These are phyloP conservation scores for Oropetium thomaeum DNA, from an alignment of 176 grass and related monocot species.

Conservation along the genomic window DNA sequence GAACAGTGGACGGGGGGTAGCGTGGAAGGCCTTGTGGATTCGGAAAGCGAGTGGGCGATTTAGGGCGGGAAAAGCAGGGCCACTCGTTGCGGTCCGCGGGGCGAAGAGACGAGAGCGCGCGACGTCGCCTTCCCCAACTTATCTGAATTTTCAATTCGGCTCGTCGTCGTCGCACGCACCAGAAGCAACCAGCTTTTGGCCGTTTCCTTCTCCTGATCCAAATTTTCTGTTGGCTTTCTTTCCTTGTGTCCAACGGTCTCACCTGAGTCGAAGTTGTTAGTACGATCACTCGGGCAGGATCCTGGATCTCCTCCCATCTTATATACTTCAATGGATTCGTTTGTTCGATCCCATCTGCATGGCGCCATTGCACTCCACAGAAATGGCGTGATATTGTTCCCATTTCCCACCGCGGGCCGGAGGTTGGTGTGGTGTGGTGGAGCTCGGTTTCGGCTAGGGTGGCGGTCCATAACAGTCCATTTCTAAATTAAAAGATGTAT, in stretches of 20 bases:
- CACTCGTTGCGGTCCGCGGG: conserved; percentile 25
- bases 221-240: background rate
- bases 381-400: background rate
- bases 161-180: background rate
- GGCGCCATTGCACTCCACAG: background rate
- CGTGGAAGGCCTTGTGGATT: accelerated
- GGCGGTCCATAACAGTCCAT: background rate
- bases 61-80: background rate
- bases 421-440: background rate
- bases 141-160: conserved; percentile 36
- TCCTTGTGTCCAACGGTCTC: background rate
- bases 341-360: conserved; percentile 2
- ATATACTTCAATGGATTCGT: background rate
- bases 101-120: conserved; percentile 59
- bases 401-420: no score
- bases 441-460: background rate
- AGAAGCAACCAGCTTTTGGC: background rate
- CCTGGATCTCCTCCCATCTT: background rate
- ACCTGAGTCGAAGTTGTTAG: background rate
- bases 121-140: conserved; percentile 39
- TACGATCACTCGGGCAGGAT: background rate
- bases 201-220: background rate
- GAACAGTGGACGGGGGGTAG: background rate
- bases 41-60: background rate
- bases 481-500: background rate